Evolutionary conservation across 1,284 basidiomycete genomes (phyloP).

Genomic region (Microbotryum violaceum): DNA sequence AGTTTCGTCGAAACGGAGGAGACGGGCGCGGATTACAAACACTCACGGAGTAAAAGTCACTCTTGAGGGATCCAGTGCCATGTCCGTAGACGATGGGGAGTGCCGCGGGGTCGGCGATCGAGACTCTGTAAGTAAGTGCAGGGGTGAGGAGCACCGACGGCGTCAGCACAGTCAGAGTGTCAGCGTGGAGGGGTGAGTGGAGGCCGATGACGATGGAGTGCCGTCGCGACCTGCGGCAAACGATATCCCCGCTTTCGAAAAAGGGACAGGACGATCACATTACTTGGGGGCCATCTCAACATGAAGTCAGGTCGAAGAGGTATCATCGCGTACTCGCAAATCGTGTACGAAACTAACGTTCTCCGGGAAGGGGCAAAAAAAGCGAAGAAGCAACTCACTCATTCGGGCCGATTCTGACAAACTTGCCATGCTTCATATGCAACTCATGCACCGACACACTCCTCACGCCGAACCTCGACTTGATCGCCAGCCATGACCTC

Average conservation of each 20-base stretch:
- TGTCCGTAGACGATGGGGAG: conserved; percentile 56
- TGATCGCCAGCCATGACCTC: conserved; percentile 66
- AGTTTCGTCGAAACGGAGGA: too few relatives aligned
- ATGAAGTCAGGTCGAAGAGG: too few relatives aligned
- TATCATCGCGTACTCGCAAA: too few relatives aligned
- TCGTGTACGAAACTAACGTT: too few relatives aligned
- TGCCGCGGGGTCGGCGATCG: conserved; percentile 69
- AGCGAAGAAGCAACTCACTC: conserved; percentile 4
- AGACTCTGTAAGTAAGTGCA: conserved; percentile 50
- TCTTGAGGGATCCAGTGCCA: conserved; percentile 30
- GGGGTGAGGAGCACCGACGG: neutral
- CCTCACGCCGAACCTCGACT: conserved; percentile 60
- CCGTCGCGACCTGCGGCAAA: too few relatives aligned
- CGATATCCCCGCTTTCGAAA: too few relatives aligned
- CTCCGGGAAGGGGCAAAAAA: neutral
- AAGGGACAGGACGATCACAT: too few relatives aligned
- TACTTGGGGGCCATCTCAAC: too few relatives aligned
- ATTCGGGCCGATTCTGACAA: conserved; percentile 80
- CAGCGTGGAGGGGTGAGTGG: too few relatives aligned
- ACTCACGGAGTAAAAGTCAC: conserved; percentile 22
- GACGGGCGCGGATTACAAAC: too few relatives aligned
- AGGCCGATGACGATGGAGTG: too few relatives aligned
- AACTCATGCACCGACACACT: conserved; percentile 66
- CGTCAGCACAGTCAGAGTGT: conserved; percentile 6
- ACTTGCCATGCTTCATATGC: conserved; percentile 66